phyloP scores from a whole-genome alignment of 1,139 yeast species.

The Pneumocystis canis region DNA sequence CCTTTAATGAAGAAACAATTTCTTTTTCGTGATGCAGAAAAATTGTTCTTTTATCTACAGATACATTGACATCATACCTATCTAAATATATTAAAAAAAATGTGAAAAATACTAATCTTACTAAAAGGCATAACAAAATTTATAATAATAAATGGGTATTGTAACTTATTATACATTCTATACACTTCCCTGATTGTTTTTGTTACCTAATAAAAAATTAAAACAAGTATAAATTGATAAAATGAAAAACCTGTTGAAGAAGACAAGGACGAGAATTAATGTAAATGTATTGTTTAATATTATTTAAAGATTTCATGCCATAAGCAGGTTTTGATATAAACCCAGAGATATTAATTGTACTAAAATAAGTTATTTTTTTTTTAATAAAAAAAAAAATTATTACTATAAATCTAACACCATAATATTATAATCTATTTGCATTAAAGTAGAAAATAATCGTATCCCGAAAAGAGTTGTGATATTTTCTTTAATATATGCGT shows the following conservation, averaged over 20 bases:
- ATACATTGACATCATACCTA: slow-evolving; percentile 63
- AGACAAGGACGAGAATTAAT: slow-evolving; percentile 65
- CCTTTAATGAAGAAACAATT: not conserved
- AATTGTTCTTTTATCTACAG: slow-evolving; percentile 76
- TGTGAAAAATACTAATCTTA: not conserved
- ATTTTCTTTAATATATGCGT: slow-evolving; percentile 29
- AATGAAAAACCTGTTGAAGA: slow-evolving; percentile 33
- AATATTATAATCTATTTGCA: slow-evolving; percentile 25
- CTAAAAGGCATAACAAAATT: slow-evolving; percentile 34
- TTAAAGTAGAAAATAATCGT: slow-evolving; percentile 43
- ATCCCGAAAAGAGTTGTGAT: slow-evolving; percentile 59
- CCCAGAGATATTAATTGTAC: slow-evolving; percentile 36
- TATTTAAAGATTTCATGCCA: slow-evolving; percentile 56
- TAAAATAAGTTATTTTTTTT: slow-evolving; percentile 14
- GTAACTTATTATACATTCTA: slow-evolving; percentile 53
- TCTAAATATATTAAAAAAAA: slow-evolving; percentile 25
- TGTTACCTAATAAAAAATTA: slow-evolving; percentile 14
- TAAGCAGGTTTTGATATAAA: slow-evolving; percentile 58
- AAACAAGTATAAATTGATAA: not conserved
- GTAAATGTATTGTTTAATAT: slow-evolving; percentile 61
- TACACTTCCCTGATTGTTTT: slow-evolving; percentile 61
- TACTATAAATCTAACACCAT: slow-evolving; percentile 2
- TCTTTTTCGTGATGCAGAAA: slow-evolving; percentile 49
- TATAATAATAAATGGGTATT: slow-evolving; percentile 57
- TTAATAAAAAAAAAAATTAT: slow-evolving; percentile 1